Conservation (phyloP, 345 rosid genomes). For the Salix purpurea region DNA sequence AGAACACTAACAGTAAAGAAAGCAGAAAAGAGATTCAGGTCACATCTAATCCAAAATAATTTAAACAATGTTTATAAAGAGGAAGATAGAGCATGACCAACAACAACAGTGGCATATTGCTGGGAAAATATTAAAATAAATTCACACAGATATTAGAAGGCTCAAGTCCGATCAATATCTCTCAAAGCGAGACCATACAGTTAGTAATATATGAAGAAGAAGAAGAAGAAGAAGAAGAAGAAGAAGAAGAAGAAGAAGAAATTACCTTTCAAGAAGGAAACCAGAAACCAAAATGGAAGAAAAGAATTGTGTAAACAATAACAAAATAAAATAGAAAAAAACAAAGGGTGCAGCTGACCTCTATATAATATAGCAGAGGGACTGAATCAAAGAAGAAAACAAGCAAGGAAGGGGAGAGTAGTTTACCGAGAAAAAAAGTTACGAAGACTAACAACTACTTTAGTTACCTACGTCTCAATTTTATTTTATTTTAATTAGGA, state of each 20-base stretch:
- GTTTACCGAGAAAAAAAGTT: constrained; percentile 22
- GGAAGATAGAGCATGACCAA: not conserved
- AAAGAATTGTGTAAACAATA: not conserved
- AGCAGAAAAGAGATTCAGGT: not conserved
- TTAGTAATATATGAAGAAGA: not conserved
- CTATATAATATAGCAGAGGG: not conserved
- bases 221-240: not conserved
- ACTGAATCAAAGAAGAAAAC: constrained; percentile 23
- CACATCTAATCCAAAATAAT: not conserved
- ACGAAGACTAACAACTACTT: constrained; percentile 28
- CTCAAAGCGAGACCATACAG: not conserved
- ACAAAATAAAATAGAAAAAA: not conserved
- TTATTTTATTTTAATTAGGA: not conserved
- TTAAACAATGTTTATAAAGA: not conserved
- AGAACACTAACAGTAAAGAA: not conserved
- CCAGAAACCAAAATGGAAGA: constrained; percentile 22
- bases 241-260: not conserved
- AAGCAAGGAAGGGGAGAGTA: constrained; percentile 20
- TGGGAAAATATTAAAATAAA: not conserved
- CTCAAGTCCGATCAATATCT: not conserved
- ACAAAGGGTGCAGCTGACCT: not conserved
- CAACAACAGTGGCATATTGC: not conserved
- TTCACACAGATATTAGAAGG: not conserved
- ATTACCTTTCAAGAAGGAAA: constrained; percentile 7
- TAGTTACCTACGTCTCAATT: not conserved